These are phyloP conservation scores for Mycena haematopus DNA, from an alignment of 768 basidiomycete genomes.

Conservation along the genomic window DNA sequence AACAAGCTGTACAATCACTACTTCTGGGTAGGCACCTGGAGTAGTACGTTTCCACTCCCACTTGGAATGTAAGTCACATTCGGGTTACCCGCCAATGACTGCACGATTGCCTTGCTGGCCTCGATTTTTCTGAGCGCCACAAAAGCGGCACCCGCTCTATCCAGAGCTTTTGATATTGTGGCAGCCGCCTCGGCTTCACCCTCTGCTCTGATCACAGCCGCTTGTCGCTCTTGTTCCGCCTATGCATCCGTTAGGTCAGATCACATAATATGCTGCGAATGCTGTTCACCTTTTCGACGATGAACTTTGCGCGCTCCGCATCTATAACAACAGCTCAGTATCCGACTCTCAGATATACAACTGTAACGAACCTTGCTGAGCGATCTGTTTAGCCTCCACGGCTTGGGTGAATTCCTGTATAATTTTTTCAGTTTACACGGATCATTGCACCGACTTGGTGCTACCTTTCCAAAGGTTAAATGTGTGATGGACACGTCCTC, in stretches of 20 bases:
- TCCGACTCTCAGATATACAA: neutral
- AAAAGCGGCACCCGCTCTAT: conserved; percentile 95
- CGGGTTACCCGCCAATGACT: conserved; percentile 76
- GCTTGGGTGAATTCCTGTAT: conserved; percentile 91
- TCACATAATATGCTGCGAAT: conserved; percentile 9
- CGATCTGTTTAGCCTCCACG: conserved; percentile 99
- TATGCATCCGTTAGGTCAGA: conserved; percentile 43
- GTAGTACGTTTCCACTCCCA: conserved; percentile 77
- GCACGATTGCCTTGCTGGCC: conserved; percentile 96
- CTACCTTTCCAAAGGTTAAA: conserved; percentile 84
- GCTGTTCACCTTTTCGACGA: conserved; percentile 88
- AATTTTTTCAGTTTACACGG: conserved; percentile 18
- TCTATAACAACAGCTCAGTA: conserved; percentile 54
- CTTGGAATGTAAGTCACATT: conserved; percentile 93
- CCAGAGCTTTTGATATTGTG: conserved; percentile 89
- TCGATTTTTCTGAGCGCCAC: conserved; percentile 96
- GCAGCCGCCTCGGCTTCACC: conserved; percentile 97
- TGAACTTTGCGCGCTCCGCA: conserved; percentile 98
- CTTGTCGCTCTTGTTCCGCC: conserved; percentile 99
- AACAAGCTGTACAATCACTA: conserved; percentile 28
- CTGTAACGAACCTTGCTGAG: conserved; percentile 84
- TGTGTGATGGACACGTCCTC: conserved; percentile 98
- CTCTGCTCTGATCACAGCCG: conserved; percentile 96
- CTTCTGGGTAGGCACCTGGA: conserved; percentile 78
- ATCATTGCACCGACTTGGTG: conserved; percentile 24